These are phyloP conservation scores for Rhododendron williamsianum DNA, from an alignment of 148 eudicot genomes.

Conservation along the genomic window DNA sequence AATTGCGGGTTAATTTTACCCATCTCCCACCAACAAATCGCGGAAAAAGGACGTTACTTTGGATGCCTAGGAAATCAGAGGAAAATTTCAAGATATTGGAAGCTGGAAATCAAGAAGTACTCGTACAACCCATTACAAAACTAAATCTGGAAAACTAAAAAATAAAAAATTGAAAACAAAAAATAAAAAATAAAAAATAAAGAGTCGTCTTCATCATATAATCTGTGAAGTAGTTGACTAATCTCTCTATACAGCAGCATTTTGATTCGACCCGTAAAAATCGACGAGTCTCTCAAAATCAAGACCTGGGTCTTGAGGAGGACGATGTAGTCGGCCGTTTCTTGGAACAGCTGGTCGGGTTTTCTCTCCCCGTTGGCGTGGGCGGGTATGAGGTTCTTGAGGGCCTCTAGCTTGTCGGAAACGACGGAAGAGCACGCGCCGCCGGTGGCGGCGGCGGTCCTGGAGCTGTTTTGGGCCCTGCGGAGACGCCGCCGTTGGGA, in stretches of 20 bases:
- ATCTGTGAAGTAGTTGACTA: not conserved
- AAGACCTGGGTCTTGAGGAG: slow-evolving; percentile 36
- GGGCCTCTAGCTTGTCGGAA: slow-evolving; percentile 43
- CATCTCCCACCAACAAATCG: not conserved
- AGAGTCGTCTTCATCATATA: not conserved
- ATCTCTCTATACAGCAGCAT: slow-evolving; percentile 6
- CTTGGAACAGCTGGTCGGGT: slow-evolving; percentile 45
- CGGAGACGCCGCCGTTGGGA: not conserved
- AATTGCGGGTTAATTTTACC: not conserved
- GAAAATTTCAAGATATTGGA: not conserved
- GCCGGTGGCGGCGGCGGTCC: not conserved
- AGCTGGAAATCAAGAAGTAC: not conserved
- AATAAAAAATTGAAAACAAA: not conserved
- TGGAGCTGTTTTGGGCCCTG: not conserved
- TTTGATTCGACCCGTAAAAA: slow-evolving; percentile 28
- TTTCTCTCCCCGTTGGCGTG: slow-evolving; percentile 7
- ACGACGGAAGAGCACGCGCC: slow-evolving; percentile 11
- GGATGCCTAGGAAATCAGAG: slow-evolving; percentile 2
- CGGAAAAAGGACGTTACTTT: not conserved
- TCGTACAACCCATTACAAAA: not conserved
- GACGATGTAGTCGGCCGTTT: slow-evolving; percentile 44
- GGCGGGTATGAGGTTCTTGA: slow-evolving; percentile 36
- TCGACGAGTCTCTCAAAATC: slow-evolving; percentile 34
- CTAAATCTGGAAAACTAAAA: not conserved
- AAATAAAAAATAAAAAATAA: not conserved